Conservation (phyloP, 2,329 filamentous ascomycete genomes). For the Fusarium hostae region DNA sequence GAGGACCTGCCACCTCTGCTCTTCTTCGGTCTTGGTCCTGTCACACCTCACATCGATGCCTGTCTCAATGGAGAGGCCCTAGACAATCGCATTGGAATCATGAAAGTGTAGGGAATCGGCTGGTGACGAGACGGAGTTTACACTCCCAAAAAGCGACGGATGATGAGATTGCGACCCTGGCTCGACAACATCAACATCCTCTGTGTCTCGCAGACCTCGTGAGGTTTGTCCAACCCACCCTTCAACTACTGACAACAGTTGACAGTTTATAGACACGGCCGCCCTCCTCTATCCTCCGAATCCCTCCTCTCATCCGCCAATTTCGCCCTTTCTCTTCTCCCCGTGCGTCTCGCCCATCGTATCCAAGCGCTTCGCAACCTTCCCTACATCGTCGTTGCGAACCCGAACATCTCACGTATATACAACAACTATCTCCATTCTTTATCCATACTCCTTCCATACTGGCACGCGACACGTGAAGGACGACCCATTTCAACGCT, state of each 20-base stretch:
- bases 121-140: conserved; percentile 19
- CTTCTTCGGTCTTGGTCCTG: conserved; percentile 8
- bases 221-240: conserved; percentile 65
- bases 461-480: conserved; percentile 64
- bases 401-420: conserved; percentile 92
- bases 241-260: neutral
- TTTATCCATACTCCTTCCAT: conserved; percentile 88
- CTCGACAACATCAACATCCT: conserved; percentile 80
- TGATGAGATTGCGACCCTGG: conserved; percentile 81
- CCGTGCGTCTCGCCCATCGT: conserved; percentile 90
- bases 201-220: conserved; percentile 90
- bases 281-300: conserved; percentile 82
- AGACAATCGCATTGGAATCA: conserved; percentile 4
- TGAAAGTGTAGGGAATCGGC: neutral
- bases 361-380: conserved; percentile 94
- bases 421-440: conserved; percentile 97
- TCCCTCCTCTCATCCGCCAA: conserved; percentile 91
- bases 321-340: conserved; percentile 92
- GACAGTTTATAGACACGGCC: conserved; percentile 67
- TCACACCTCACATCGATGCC: conserved; percentile 4
- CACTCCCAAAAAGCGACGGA: conserved; percentile 63
- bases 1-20: conserved; percentile 27
- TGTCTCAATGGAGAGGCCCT: conserved; percentile 12
- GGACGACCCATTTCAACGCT: conserved; percentile 64
- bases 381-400: conserved; percentile 98